Percentiles rank a stretch among this genome's conserved stretches.
phyloP scores from a whole-genome alignment of 352 stramenopile genomes.

The Pythium rhizo-oryzae region DNA sequence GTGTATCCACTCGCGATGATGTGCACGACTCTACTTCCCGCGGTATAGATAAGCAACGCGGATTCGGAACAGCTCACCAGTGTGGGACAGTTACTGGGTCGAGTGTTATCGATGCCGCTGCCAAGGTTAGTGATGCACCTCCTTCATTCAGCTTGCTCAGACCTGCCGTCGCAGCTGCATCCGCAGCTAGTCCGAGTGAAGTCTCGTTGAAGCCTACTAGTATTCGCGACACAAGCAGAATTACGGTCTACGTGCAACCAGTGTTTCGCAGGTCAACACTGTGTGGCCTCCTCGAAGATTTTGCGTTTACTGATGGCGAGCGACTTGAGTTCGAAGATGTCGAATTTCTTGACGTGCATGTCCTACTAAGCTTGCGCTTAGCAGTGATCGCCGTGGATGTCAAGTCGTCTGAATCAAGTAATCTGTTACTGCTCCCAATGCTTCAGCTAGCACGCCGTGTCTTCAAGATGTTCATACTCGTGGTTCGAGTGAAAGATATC shows the following conservation, averaged over 20 bases:
- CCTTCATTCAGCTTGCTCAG: neutral
- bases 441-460: conserved; percentile 32
- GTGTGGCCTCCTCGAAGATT: conserved; percentile 3
- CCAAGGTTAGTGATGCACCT: neutral
- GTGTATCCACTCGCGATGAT: neutral
- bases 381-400: conserved; percentile 12
- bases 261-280: conserved; percentile 7
- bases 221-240: neutral
- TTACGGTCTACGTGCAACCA: conserved; percentile 6
- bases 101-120: neutral
- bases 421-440: conserved; percentile 27
- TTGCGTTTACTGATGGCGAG: neutral
- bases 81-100: neutral
- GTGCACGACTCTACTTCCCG: neutral
- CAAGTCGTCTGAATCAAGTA: neutral
- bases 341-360: conserved; percentile 47
- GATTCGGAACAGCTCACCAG: neutral
- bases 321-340: conserved; percentile 35
- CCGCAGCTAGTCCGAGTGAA: too few relatives aligned
- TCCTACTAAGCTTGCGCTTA: conserved; percentile 26
- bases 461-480: conserved; percentile 61
- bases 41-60: neutral
- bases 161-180: too few relatives aligned
- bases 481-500: conserved; percentile 25
- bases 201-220: too few relatives aligned